phyloP scores from a whole-genome alignment of 2,329 filamentous ascomycete species.

The Juglanconis sp. region DNA sequence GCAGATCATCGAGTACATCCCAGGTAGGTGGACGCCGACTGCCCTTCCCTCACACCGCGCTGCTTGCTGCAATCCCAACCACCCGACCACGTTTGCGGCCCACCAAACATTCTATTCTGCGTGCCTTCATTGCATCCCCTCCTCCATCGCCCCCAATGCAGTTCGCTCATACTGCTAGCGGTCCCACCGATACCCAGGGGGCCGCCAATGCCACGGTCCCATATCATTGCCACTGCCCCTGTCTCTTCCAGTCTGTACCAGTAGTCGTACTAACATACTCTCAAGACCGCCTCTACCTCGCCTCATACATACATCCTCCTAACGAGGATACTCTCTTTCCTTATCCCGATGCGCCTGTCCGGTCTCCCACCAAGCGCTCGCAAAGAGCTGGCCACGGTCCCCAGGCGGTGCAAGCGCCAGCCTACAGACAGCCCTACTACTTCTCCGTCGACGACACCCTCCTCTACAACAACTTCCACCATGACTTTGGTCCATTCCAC shows the following conservation, averaged over 20 bases:
- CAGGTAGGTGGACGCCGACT: constrained; percentile 58
- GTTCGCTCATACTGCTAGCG: not conserved
- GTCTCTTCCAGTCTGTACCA: constrained; percentile 22
- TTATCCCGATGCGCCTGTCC: constrained; percentile 59
- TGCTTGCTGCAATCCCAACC: constrained; percentile 2
- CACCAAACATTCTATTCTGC: not conserved
- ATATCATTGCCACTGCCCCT: constrained; percentile 14
- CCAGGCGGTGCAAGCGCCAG: constrained; percentile 36
- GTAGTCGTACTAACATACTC: constrained; percentile 37
- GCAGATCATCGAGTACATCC: constrained; percentile 94
- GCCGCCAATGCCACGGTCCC: not conserved
- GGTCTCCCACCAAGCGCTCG: constrained; percentile 73
- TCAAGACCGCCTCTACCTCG: constrained; percentile 88
- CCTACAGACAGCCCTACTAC: constrained; percentile 75
- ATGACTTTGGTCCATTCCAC: constrained; percentile 95
- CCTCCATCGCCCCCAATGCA: not conserved
- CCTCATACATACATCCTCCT: constrained; percentile 81
- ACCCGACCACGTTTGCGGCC: not conserved
- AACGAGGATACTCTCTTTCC: constrained; percentile 82
- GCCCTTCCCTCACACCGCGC: not conserved
- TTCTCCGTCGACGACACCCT: constrained; percentile 92
- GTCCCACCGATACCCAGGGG: not conserved
- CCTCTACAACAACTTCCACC: constrained; percentile 97
- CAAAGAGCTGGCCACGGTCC: constrained; percentile 61
- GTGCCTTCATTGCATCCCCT: not conserved